phyloP scores from a whole-genome alignment of 108 stramenopile species.

The Parietichytrium sp. region DNA sequence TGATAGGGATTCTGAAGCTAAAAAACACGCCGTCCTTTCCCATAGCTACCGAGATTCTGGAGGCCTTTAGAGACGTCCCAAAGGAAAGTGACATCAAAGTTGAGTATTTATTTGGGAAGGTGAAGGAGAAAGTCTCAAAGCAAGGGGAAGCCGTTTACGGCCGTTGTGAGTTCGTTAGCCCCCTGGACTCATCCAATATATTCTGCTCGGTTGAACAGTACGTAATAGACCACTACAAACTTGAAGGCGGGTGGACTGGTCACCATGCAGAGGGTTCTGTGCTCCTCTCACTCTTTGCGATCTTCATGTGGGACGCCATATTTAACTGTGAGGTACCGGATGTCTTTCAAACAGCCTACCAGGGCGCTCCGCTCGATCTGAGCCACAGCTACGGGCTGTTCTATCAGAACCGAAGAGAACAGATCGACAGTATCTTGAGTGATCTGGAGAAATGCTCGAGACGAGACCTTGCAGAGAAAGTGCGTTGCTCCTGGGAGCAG shows the following conservation, averaged over 20 bases:
- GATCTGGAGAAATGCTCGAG: neutral
- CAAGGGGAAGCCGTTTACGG: neutral
- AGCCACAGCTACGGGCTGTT: constrained; percentile 1
- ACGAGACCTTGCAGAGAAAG: neutral
- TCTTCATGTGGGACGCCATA: constrained; percentile 22
- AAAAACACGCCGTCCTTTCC: neutral
- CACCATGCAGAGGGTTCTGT: constrained; percentile 5
- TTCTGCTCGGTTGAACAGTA: constrained; percentile 2
- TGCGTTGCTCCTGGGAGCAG: neutral
- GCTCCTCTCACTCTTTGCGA: neutral
- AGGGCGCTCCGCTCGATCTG: neutral
- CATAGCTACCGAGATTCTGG: neutral
- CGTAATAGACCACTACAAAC: constrained; percentile 9
- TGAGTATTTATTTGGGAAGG: neutral
- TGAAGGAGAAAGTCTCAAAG: neutral
- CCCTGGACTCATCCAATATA: neutral
- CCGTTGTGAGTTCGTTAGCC: constrained; percentile 15
- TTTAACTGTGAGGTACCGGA: neutral
- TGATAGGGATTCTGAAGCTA: neutral
- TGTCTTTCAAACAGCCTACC: constrained; percentile 16
- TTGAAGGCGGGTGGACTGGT: neutral
- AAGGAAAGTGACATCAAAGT: neutral
- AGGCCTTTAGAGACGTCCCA: too few relatives aligned
- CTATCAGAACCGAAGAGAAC: neutral
- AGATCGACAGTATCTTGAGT: neutral